Conservation (phyloP, 2,329 filamentous ascomycete genomes). For the Xylaria sp. region DNA sequence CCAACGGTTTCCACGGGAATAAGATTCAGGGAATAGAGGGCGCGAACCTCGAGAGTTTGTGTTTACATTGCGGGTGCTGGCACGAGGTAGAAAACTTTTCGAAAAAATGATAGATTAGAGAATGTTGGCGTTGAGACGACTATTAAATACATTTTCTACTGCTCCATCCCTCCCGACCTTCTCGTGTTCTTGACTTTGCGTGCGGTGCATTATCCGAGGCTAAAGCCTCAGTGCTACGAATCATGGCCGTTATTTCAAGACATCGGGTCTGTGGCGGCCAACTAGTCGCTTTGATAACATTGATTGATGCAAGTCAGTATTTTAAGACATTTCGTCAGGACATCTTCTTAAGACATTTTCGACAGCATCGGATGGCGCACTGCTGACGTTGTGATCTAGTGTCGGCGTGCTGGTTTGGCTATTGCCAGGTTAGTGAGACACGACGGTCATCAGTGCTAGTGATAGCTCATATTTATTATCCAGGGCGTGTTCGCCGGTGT, state of each 20-base stretch:
- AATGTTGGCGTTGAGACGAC: neutral
- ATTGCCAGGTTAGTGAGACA: slow-evolving; percentile 47
- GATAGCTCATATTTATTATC: slow-evolving; percentile 11
- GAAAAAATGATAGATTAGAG: neutral
- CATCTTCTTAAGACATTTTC: slow-evolving; percentile 33
- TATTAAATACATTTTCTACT: slow-evolving; percentile 9
- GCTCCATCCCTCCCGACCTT: neutral
- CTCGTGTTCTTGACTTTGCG: neutral
- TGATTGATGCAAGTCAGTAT: slow-evolving; percentile 48
- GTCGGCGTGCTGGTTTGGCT: slow-evolving; percentile 50
- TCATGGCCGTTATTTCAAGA: slow-evolving; percentile 23
- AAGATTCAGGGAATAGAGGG: slow-evolving; percentile 6
- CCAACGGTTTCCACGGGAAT: slow-evolving; percentile 16
- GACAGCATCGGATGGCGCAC: slow-evolving; percentile 32
- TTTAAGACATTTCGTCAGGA: too few species aligned
- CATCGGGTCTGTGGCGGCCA: slow-evolving; percentile 32
- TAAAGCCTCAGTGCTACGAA: slow-evolving; percentile 1
- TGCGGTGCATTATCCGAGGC: slow-evolving; percentile 9
- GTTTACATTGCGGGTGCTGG: slow-evolving; percentile 17
- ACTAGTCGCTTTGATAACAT: slow-evolving; percentile 48
- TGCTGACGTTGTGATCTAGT: slow-evolving; percentile 35
- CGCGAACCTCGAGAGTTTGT: slow-evolving; percentile 18
- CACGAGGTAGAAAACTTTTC: neutral
- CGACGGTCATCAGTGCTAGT: neutral
- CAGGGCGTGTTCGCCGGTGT: slow-evolving; percentile 58